These are phyloP conservation scores for Phytophthora quininea DNA, from an alignment of 352 stramenopile genomes.

Conservation along the genomic window DNA sequence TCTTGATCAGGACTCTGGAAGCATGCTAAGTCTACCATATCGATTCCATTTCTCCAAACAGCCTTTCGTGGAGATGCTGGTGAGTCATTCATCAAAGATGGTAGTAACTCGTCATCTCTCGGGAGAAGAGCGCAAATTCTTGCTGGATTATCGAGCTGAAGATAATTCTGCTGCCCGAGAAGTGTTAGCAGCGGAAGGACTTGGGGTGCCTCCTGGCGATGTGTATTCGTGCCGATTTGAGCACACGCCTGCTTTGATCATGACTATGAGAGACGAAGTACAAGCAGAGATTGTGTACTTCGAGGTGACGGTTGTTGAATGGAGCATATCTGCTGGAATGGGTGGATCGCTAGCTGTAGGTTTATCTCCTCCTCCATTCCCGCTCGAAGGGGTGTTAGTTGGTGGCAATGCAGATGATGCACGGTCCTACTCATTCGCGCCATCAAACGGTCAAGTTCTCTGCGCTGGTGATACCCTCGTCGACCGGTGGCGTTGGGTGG, in stretches of 20 bases:
- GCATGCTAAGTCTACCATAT: slow-evolving; percentile 72
- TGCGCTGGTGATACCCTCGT: slow-evolving; percentile 48
- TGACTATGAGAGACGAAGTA: slow-evolving; percentile 69
- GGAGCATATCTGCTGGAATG: slow-evolving; percentile 35
- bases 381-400: slow-evolving; percentile 68
- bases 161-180: slow-evolving; percentile 34
- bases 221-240: slow-evolving; percentile 84
- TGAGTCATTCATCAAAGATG: slow-evolving; percentile 86
- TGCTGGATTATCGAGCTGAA: slow-evolving; percentile 68
- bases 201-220: slow-evolving; percentile 24
- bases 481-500: slow-evolving; percentile 80
- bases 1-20: slow-evolving; percentile 50
- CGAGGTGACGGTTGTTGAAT: slow-evolving; percentile 78
- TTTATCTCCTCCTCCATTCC: slow-evolving; percentile 70
- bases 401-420: slow-evolving; percentile 43
- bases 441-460: slow-evolving; percentile 74
- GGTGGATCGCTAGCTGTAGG: slow-evolving; percentile 56
- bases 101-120: slow-evolving; percentile 71
- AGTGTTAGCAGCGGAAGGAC: slow-evolving; percentile 22
- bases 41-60: slow-evolving; percentile 74
- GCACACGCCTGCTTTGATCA: slow-evolving; percentile 71
- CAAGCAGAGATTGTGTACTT: slow-evolving; percentile 87
- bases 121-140: slow-evolving; percentile 78
- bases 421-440: slow-evolving; percentile 74
- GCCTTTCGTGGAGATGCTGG: slow-evolving; percentile 72